A percentile compares a stretch with the other conserved stretches of the same genome.
Conservation (phyloP, 495 filamentous ascomycete species). For the Podospora sp. region DNA sequence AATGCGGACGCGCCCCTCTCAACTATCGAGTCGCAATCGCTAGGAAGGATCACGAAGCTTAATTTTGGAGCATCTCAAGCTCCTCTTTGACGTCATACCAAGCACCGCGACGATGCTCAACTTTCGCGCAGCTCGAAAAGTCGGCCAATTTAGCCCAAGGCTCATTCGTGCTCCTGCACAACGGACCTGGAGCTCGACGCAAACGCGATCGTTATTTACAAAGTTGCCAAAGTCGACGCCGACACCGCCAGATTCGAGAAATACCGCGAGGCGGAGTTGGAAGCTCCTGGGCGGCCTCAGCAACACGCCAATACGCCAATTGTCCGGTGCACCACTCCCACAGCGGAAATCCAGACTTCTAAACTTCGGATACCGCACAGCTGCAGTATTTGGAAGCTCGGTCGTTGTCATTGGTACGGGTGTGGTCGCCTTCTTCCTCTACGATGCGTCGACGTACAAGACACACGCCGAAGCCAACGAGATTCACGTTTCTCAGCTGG, state of each 20-base stretch:
- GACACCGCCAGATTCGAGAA: not conserved
- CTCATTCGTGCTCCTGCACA: not conserved
- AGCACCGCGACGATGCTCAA: constrained; percentile 19
- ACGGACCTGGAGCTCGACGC: not conserved
- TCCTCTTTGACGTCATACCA: constrained; percentile 19
- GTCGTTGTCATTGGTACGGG: constrained; percentile 47
- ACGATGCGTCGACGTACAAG: constrained; percentile 90
- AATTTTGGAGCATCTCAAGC: not conserved
- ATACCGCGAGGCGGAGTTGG: not conserved
- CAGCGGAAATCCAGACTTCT: constrained; percentile 45
- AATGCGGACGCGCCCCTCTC: not conserved
- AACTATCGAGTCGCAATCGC: not conserved
- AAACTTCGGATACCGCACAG: constrained; percentile 55
- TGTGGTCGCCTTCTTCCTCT: constrained; percentile 86
- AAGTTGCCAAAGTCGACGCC: not conserved
- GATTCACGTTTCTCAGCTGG: constrained; percentile 78
- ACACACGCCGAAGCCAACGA: constrained; percentile 65
- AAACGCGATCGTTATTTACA: constrained; percentile 17
- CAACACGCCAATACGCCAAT: constrained; percentile 30
- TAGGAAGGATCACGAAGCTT: not conserved
- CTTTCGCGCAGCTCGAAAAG: constrained; percentile 15
- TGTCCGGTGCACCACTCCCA: constrained; percentile 55
- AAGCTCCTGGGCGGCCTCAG: constrained; percentile 20
- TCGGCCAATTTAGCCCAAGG: constrained; percentile 5
- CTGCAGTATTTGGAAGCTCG: constrained; percentile 53